Conservation (phyloP, 805 yeast genomes). For the Blastobotrys chiropterorum region DNA sequence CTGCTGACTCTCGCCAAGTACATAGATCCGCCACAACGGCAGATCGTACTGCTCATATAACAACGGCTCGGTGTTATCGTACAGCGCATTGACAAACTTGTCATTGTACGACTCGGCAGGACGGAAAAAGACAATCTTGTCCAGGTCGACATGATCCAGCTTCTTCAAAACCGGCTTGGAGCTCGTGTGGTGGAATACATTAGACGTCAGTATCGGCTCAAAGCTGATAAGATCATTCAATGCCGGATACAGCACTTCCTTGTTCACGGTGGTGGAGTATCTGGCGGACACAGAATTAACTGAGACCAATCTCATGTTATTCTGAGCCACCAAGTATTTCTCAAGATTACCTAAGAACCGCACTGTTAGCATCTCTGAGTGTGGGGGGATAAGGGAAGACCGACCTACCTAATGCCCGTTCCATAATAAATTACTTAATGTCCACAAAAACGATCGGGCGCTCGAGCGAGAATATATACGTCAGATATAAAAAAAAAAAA, state of each 20-base stretch:
- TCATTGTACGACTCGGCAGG: conserved; percentile 2
- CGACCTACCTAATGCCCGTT: too few relatives aligned
- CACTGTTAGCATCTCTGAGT: too few relatives aligned
- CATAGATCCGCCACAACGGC: conserved; percentile 20
- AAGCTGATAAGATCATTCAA: conserved; percentile 7
- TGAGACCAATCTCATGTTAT: too few relatives aligned
- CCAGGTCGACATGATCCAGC: conserved; percentile 10
- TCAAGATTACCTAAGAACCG: too few relatives aligned
- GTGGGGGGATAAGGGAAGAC: too few relatives aligned
- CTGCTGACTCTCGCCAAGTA: conserved; percentile 9
- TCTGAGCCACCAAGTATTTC: too few relatives aligned
- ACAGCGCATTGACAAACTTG: background rate
- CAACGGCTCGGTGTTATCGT: background rate
- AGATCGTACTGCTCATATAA: background rate
- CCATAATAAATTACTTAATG: too few relatives aligned
- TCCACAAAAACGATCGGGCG: too few relatives aligned
- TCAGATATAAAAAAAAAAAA: too few relatives aligned
- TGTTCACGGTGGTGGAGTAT: conserved; percentile 2
- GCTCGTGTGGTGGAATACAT: conserved; percentile 2
- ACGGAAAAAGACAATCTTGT: conserved; percentile 11
- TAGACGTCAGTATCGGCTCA: conserved; percentile 10
- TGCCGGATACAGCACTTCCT: conserved; percentile 11
- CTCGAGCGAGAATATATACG: too few relatives aligned
- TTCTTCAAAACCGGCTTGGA: background rate
- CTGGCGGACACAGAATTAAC: background rate